Conservation (phyloP, 306 rosid species). For the Cotoneaster glaucophyllus region DNA sequence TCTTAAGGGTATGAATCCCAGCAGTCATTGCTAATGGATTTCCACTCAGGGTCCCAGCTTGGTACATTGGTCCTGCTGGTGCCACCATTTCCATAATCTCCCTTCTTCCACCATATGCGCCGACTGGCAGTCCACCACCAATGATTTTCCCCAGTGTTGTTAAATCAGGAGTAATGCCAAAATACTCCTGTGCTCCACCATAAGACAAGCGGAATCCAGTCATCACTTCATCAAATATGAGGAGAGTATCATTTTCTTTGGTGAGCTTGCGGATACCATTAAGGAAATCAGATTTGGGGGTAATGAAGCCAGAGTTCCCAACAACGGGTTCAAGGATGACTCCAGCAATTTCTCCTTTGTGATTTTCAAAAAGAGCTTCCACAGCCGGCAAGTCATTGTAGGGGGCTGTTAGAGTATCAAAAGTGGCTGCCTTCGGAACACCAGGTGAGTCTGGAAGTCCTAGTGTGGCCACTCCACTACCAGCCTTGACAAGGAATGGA, state of each 20-base stretch:
- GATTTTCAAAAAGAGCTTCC: slow-evolving; percentile 52
- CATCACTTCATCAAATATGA: slow-evolving; percentile 90
- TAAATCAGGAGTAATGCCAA: slow-evolving; percentile 75
- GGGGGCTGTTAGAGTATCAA: slow-evolving; percentile 76
- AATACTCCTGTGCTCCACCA: slow-evolving; percentile 94
- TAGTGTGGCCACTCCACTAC: slow-evolving; percentile 89
- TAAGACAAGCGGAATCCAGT: slow-evolving; percentile 92
- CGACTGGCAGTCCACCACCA: slow-evolving; percentile 94
- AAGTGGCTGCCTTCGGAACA: slow-evolving; percentile 83
- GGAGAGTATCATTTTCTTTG: slow-evolving; percentile 61
- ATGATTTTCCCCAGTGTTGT: slow-evolving; percentile 90
- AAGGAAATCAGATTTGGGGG: slow-evolving; percentile 66
- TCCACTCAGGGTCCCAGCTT: slow-evolving; percentile 91
- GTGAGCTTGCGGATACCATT: slow-evolving; percentile 59
- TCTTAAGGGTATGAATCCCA: slow-evolving; percentile 80
- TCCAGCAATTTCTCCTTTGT: slow-evolving; percentile 70
- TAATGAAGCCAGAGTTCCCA: slow-evolving; percentile 84
- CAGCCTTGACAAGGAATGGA: slow-evolving; percentile 93
- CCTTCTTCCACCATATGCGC: slow-evolving; percentile 91
- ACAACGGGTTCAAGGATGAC: slow-evolving; percentile 88
- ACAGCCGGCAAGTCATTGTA: slow-evolving; percentile 68
- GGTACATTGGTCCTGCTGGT: slow-evolving; percentile 96
- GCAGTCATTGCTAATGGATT: slow-evolving; percentile 99
- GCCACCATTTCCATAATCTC: slow-evolving; percentile 97
- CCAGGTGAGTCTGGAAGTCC: slow-evolving; percentile 99